A percentile compares a stretch with the other conserved stretches of the same genome.
These are phyloP conservation scores for Blumeriella jaapii DNA, from an alignment of 2,329 filamentous ascomycete genomes.

Conservation along the genomic window DNA sequence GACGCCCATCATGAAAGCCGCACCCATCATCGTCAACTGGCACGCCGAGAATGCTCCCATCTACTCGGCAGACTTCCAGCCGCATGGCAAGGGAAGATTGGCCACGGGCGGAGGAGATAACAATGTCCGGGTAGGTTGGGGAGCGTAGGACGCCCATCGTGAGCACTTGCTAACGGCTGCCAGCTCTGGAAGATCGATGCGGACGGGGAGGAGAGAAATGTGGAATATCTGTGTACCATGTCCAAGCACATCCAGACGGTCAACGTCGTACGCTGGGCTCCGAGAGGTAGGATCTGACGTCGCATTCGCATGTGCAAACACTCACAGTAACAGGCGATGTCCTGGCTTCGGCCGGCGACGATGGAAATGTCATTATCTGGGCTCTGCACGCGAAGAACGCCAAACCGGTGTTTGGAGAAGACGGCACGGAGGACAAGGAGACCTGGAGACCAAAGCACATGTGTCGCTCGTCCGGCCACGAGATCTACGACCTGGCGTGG, in stretches of 20 bases:
- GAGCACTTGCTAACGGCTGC: slow-evolving; percentile 22
- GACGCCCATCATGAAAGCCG: slow-evolving; percentile 68
- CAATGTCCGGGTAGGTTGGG: slow-evolving; percentile 64
- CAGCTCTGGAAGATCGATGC: slow-evolving; percentile 86
- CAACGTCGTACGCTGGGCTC: slow-evolving; percentile 94
- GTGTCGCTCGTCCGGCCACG: slow-evolving; percentile 87
- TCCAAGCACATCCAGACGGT: slow-evolving; percentile 93
- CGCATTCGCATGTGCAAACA: slow-evolving; percentile 5
- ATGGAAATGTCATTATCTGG: slow-evolving; percentile 95
- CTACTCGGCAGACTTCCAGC: slow-evolving; percentile 95
- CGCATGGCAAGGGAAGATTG: slow-evolving; percentile 77
- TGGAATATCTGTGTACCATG: slow-evolving; percentile 85
- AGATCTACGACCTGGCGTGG: slow-evolving; percentile 98
- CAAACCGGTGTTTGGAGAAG: slow-evolving; percentile 63
- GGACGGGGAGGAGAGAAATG: slow-evolving; percentile 74
- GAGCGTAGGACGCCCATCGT: slow-evolving; percentile 14
- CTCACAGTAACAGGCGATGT: slow-evolving; percentile 56
- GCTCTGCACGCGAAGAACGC: slow-evolving; percentile 64
- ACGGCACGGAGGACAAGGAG: slow-evolving; percentile 85
- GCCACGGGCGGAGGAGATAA: slow-evolving; percentile 95
- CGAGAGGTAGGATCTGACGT: slow-evolving; percentile 54
- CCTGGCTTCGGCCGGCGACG: slow-evolving; percentile 89
- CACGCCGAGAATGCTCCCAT: slow-evolving; percentile 95
- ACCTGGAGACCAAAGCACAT: slow-evolving; percentile 96
- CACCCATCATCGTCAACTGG: slow-evolving; percentile 95